Evolutionary conservation across 208 protist genomes (phyloP), one percentile per base, ranked within the genome.

Genomic region (Wallacemonas sp.): DNA sequence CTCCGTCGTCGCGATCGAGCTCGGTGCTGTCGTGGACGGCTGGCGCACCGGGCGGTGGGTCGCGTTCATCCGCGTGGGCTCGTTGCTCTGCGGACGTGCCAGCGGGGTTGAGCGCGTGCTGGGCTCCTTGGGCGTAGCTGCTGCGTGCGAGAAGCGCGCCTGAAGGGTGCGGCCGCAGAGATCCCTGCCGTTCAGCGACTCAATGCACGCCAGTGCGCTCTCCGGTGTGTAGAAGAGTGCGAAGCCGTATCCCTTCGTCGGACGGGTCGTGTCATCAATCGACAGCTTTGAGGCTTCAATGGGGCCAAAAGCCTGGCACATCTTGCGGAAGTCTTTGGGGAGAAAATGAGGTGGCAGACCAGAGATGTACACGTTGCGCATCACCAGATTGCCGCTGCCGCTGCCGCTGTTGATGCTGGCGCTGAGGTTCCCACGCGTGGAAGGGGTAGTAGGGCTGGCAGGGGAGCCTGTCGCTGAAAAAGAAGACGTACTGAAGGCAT

Each of bases 311-410:
- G 36, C 25, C 71, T 86, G 77, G 61, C 86, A 92, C 48, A 92
- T 29, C 61, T 78, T 70, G 38, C 86, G 82, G 57, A 92, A 89
- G 20, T 87, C 80, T 14, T 70, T 29, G 20, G 81, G 67, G 32
- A 65, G 67, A 65, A 79, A 79, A 36, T 70, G 73, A 0, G 79
- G 66, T 0, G 86, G 77, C 32, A 92, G 69, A 12, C 86, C 86
- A 12, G 74, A 86, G 66, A 92, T 76, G 74, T 92, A 92, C 65
- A 92, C 82, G 72, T 92, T 92, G 52, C 84, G 79, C 42, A 49
- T 42, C 23, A 50, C 32, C n/a, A 76, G 20, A 57, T 61, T 61
- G 32, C 16, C 52, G 2, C 32, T 42, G 52, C 23, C 2, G 32
- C 8, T n/a, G 11, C 11, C 32, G 28, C 7, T 42, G 31, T 61